Conservation (phyloP, 2,329 filamentous ascomycete genomes). For the Botrytis elliptica region DNA sequence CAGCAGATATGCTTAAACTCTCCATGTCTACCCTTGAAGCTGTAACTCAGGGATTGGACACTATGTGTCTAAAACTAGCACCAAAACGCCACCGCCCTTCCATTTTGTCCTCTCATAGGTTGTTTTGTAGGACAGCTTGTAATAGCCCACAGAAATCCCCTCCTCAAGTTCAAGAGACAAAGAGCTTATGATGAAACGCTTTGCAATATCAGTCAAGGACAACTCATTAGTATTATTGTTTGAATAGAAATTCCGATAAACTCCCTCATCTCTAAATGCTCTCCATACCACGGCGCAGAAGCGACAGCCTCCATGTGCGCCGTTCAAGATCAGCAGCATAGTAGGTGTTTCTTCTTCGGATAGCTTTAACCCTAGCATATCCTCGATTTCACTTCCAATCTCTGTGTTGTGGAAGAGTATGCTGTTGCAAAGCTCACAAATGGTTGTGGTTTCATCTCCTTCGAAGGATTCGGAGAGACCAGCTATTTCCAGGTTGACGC, state of each 20-base stretch:
- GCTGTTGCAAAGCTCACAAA: not conserved
- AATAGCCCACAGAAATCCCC: not conserved
- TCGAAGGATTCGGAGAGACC: not conserved
- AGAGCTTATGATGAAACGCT: not conserved
- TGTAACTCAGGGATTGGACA: not conserved
- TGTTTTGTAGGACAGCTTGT: not conserved
- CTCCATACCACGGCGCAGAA: not conserved
- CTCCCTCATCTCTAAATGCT: not conserved
- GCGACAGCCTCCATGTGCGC: not conserved
- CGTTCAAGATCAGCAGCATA: not conserved
- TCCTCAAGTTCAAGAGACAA: not conserved
- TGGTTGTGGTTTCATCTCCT: not conserved
- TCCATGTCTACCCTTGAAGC: not conserved
- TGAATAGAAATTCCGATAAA: not conserved
- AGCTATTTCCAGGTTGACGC: not conserved
- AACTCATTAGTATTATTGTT: not conserved
- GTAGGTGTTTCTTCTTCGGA: not conserved
- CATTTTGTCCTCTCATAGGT: not conserved
- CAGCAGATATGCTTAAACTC: not conserved
- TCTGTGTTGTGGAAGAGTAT: not conserved
- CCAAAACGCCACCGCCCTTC: not conserved
- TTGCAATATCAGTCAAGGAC: not conserved
- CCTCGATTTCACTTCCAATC: not conserved
- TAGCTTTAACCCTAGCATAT: not conserved
- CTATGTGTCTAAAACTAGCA: not conserved